Conservation (phyloP, 2,329 filamentous ascomycete species). For the Colletotrichum agaves region DNA sequence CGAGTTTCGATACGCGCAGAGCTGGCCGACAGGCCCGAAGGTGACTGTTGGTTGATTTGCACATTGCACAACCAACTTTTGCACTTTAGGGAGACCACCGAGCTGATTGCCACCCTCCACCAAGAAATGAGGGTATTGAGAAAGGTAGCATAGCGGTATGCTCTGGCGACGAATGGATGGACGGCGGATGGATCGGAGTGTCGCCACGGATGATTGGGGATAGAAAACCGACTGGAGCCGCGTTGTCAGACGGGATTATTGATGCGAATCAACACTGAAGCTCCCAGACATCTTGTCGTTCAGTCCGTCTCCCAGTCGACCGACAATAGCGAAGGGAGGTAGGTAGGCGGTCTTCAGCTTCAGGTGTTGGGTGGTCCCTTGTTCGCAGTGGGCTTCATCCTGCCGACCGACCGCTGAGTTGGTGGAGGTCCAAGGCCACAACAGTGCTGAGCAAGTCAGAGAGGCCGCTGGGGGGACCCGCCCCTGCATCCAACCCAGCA, state of each 20-base stretch:
- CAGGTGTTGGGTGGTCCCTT: conserved; percentile 35
- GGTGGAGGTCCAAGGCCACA: conserved; percentile 23
- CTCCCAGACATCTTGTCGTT: background rate
- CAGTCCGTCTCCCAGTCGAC: conserved; percentile 21
- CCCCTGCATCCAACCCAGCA: conserved; percentile 24
- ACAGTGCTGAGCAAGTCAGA: conserved; percentile 28
- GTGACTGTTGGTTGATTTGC: background rate
- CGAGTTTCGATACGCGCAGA: background rate
- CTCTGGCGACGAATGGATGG: background rate
- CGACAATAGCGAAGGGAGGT: conserved; percentile 24
- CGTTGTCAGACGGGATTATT: background rate
- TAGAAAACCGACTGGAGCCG: background rate
- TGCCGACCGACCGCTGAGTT: conserved; percentile 26
- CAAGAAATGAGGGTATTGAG: conserved; percentile 6
- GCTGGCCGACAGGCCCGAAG: background rate
- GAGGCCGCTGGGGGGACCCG: conserved; percentile 19
- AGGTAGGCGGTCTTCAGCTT: conserved; percentile 20
- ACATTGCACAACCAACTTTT: conserved; percentile 15
- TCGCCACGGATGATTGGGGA: background rate
- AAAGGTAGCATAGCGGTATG: background rate
- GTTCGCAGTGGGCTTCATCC: conserved; percentile 35
- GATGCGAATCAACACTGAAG: background rate
- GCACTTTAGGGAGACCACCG: conserved; percentile 14
- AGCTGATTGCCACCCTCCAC: conserved; percentile 3
- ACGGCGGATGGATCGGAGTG: background rate